Percentiles rank a stretch among this genome's conserved stretches.
These are phyloP conservation scores for Endocalyx cinctus DNA, from an alignment of 2,329 filamentous ascomycete genomes.

Conservation along the genomic window DNA sequence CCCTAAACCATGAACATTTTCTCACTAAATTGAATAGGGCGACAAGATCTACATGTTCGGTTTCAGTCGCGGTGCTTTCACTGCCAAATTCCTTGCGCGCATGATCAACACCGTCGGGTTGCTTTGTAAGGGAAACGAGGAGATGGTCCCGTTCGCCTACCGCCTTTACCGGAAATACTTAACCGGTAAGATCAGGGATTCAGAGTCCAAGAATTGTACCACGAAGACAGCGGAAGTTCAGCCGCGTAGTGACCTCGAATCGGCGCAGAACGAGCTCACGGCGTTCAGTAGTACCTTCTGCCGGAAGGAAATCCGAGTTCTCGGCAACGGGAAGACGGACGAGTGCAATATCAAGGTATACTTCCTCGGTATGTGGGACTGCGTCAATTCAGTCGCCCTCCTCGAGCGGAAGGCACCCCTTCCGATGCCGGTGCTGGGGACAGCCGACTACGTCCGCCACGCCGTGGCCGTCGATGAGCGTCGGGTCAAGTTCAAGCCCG, in stretches of 20 bases:
- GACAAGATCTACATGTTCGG: constrained; percentile 48
- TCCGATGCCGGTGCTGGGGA: constrained; percentile 33
- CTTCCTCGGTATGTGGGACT: constrained; percentile 54
- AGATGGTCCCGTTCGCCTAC: constrained; percentile 45
- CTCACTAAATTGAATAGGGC: constrained; percentile 19
- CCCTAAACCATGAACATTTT: not conserved
- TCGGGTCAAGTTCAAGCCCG: constrained; percentile 51
- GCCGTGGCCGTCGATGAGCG: constrained; percentile 50
- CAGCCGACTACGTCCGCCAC: constrained; percentile 44
- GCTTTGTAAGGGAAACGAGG: constrained; percentile 44
- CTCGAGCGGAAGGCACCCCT: constrained; percentile 33
- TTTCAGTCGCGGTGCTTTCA: constrained; percentile 44
- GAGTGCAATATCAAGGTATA: constrained; percentile 36
- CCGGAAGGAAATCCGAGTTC: constrained; percentile 31
- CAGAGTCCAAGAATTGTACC: constrained; percentile 13
- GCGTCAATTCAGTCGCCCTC: constrained; percentile 46
- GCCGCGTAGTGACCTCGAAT: constrained; percentile 26
- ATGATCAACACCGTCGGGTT: constrained; percentile 43
- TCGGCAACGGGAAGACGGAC: constrained; percentile 3
- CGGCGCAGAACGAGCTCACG: constrained; percentile 33
- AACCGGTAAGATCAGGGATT: constrained; percentile 32
- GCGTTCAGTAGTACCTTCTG: constrained; percentile 47
- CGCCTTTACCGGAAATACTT: constrained; percentile 38
- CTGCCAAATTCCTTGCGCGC: constrained; percentile 41
- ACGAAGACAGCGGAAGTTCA: constrained; percentile 6